Conservation (phyloP, 371 early-diverging fungal genomes). For the Mucor mucedo region DNA sequence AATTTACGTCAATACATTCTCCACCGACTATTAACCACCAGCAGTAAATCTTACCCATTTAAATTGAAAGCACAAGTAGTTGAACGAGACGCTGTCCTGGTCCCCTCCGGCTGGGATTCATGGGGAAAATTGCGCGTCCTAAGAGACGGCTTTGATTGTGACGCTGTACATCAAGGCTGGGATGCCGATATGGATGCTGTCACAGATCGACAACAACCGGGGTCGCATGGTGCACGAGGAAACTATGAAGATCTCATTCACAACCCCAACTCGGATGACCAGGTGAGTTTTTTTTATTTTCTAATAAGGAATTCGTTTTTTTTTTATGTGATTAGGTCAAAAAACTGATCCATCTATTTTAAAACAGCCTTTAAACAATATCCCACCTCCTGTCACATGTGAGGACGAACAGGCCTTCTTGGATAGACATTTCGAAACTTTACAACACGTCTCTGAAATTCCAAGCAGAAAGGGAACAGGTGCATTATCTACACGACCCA, state of each 20-base stretch:
- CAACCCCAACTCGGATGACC: conserved; percentile 47
- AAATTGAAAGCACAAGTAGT: conserved; percentile 76
- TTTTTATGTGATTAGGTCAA: too few relatives aligned
- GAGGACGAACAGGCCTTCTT: conserved; percentile 89
- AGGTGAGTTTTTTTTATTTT: conserved; percentile 35
- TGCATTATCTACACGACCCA: conserved; percentile 25
- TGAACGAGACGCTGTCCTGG: conserved; percentile 85
- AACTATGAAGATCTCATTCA: conserved; percentile 49
- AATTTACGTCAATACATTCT: conserved; percentile 84
- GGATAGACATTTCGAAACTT: conserved; percentile 73
- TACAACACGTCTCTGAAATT: conserved; percentile 52
- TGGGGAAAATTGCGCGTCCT: conserved; percentile 83
- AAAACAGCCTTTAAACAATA: conserved; percentile 33
- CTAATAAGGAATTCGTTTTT: too few relatives aligned
- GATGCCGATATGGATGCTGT: conserved; percentile 45
- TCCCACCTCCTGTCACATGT: conserved; percentile 56
- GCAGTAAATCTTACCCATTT: conserved; percentile 57
- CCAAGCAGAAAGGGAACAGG: conserved; percentile 39
- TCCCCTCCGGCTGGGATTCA: conserved; percentile 95
- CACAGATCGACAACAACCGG: conserved; percentile 37
- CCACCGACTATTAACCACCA: conserved; percentile 69
- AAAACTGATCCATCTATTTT: conserved; percentile 4
- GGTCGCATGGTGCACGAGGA: conserved; percentile 42
- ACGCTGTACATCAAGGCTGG: conserved; percentile 63
- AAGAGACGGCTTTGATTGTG: conserved; percentile 77